Evolutionary conservation across 2,329 filamentous ascomycete species (phyloP).

Genomic region (Microdochium paspali): DNA sequence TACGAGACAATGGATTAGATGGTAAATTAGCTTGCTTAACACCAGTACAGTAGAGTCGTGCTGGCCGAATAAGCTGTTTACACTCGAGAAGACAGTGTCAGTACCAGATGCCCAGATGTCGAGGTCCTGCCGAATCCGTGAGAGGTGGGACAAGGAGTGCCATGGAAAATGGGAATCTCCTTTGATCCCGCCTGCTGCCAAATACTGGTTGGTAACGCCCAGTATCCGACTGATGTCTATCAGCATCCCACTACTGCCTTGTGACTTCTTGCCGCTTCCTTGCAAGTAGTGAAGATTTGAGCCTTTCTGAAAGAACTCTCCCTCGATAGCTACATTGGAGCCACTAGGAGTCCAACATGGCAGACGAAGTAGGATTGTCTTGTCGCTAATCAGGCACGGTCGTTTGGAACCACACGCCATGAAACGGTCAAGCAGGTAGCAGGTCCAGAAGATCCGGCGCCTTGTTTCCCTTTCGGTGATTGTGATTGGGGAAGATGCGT

Average conservation of each 20-base stretch:
- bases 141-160: slow-evolving; percentile 78
- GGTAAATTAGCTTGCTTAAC: slow-evolving; percentile 78
- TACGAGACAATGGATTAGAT: slow-evolving; percentile 77
- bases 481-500: slow-evolving; percentile 50
- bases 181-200: slow-evolving; percentile 78
- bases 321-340: slow-evolving; percentile 55
- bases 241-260: slow-evolving; percentile 70
- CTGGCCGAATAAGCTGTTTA: slow-evolving; percentile 68
- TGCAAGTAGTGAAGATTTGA: slow-evolving; percentile 70
- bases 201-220: slow-evolving; percentile 73
- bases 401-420: slow-evolving; percentile 72
- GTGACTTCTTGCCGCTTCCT: slow-evolving; percentile 58
- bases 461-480: slow-evolving; percentile 66
- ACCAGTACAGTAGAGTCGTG: slow-evolving; percentile 70
- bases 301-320: slow-evolving; percentile 70
- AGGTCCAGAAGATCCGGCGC: slow-evolving; percentile 79
- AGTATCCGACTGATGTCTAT: slow-evolving; percentile 79
- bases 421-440: slow-evolving; percentile 81
- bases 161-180: slow-evolving; percentile 86
- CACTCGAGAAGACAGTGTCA: slow-evolving; percentile 67
- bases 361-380: slow-evolving; percentile 64
- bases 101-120: slow-evolving; percentile 80
- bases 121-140: slow-evolving; percentile 76
- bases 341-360: slow-evolving; percentile 63
- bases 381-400: slow-evolving; percentile 70